phyloP scores from a whole-genome alignment of 2,329 filamentous ascomycete species.

The Seiridium unicorne region DNA sequence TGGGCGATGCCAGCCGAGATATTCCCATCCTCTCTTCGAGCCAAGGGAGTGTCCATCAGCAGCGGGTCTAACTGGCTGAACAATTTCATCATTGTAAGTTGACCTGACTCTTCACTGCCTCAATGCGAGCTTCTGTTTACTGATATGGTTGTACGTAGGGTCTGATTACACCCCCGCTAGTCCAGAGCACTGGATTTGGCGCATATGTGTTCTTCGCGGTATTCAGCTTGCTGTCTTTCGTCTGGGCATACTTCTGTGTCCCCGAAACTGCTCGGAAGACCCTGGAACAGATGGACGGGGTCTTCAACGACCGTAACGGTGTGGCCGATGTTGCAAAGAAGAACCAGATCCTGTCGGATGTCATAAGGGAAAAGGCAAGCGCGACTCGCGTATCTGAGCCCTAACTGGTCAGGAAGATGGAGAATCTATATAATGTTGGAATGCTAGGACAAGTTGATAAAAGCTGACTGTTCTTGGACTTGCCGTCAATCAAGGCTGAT shows the following conservation, averaged over 20 bases:
- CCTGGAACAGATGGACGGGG: constrained; percentile 28
- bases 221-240: constrained; percentile 54
- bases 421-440: too few species aligned
- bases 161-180: constrained; percentile 57
- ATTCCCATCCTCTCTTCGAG: constrained; percentile 59
- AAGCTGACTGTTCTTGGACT: too few species aligned
- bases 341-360: constrained; percentile 2
- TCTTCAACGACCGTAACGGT: constrained; percentile 16
- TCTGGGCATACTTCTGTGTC: constrained; percentile 24
- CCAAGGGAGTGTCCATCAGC: constrained; percentile 61
- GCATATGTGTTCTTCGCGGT: constrained; percentile 59
- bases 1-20: constrained; percentile 54
- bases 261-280: constrained; percentile 56
- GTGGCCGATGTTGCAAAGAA: background rate
- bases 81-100: constrained; percentile 56
- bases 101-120: background rate
- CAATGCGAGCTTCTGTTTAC: too few species aligned
- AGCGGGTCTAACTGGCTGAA: constrained; percentile 60
- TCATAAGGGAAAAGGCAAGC: constrained; percentile 4
- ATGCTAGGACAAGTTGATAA: too few species aligned
- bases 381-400: background rate
- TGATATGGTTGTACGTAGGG: background rate
- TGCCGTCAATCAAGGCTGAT: too few species aligned
- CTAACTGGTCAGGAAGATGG: background rate
- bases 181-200: constrained; percentile 46